Evolutionary conservation across 2,329 filamentous ascomycete genomes (phyloP).

Genomic region (Penicillium oxalicum): DNA sequence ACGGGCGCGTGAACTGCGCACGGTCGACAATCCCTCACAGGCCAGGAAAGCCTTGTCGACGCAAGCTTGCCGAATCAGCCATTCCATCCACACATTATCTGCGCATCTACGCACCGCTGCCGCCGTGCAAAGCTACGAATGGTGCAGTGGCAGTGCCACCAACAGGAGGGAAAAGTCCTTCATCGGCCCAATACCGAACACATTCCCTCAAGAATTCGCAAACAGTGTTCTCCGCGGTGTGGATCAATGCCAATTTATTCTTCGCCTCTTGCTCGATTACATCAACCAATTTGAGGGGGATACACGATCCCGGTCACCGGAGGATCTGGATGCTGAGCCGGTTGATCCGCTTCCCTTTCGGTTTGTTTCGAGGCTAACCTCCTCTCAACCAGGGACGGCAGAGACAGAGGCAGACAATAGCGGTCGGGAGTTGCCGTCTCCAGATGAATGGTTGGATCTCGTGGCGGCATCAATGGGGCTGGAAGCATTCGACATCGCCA

Average conservation of each 20-base stretch:
- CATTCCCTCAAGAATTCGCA: conserved; percentile 19
- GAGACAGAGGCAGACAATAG: not conserved
- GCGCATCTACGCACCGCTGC: conserved; percentile 14
- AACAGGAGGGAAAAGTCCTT: conserved; percentile 6
- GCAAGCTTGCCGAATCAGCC: conserved; percentile 4
- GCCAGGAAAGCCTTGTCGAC: not conserved
- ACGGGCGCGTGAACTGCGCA: conserved; percentile 9
- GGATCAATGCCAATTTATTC: conserved; percentile 12
- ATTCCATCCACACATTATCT: conserved; percentile 3
- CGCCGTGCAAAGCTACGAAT: conserved; percentile 9
- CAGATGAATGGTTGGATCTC: conserved; percentile 18
- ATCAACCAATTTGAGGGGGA: conserved; percentile 3
- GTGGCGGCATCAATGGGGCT: conserved; percentile 22
- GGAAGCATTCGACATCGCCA: conserved; percentile 16
- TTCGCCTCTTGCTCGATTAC: conserved; percentile 13
- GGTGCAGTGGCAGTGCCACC: not conserved
- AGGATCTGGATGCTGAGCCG: not conserved
- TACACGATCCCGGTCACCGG: too few relatives aligned
- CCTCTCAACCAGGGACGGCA: not conserved
- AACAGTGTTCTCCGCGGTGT: conserved; percentile 19
- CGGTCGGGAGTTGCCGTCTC: conserved; percentile 2
- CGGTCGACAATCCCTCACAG: not conserved
- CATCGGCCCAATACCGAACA: conserved; percentile 20
- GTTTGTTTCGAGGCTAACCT: conserved; percentile 9
- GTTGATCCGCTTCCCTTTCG: conserved; percentile 11